phyloP scores from a whole-genome alignment of 106 monocot genomes.

The Ottelia alismoides region DNA sequence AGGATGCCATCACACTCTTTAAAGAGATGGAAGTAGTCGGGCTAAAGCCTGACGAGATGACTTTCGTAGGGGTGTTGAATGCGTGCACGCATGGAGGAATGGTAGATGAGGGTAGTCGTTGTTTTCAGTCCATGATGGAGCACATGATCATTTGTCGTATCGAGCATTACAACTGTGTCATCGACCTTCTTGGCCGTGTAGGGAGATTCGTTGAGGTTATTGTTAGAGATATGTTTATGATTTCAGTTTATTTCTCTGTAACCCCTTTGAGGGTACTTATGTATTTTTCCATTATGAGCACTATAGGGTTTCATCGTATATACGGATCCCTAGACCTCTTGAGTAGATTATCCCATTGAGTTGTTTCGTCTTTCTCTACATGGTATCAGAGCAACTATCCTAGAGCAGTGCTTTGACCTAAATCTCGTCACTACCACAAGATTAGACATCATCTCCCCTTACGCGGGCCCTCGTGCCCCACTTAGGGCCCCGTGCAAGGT shows the following conservation, averaged over 20 bases:
- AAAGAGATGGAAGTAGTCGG: constrained; percentile 33
- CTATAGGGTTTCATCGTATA: too few relatives aligned
- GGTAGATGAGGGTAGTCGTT: constrained; percentile 55
- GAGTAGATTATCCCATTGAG: constrained; percentile 51
- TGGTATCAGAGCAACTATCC: too few relatives aligned
- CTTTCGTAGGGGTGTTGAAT: constrained; percentile 85
- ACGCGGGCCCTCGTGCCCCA: too few relatives aligned
- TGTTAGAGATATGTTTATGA: constrained; percentile 47
- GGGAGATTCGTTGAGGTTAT: constrained; percentile 68
- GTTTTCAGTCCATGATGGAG: constrained; percentile 47
- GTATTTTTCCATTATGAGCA: too few relatives aligned
- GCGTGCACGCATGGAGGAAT: constrained; percentile 83
- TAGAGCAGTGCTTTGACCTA: too few relatives aligned
- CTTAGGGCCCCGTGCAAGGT: too few relatives aligned
- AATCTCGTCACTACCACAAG: too few relatives aligned
- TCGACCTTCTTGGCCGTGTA: constrained; percentile 74
- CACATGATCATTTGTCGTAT: constrained; percentile 45
- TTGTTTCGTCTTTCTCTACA: constrained; percentile 75
- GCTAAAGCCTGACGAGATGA: constrained; percentile 53
- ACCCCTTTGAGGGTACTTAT: too few relatives aligned
- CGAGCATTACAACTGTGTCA: constrained; percentile 74
- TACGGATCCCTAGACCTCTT: constrained; percentile 81
- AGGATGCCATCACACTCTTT: constrained; percentile 35
- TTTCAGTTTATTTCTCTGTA: constrained; percentile 78
- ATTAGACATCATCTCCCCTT: too few relatives aligned